A percentile compares a stretch with the other conserved stretches of the same genome.
phyloP scores from a whole-genome alignment of 208 protist species.

The Leishmania aethiopica region DNA sequence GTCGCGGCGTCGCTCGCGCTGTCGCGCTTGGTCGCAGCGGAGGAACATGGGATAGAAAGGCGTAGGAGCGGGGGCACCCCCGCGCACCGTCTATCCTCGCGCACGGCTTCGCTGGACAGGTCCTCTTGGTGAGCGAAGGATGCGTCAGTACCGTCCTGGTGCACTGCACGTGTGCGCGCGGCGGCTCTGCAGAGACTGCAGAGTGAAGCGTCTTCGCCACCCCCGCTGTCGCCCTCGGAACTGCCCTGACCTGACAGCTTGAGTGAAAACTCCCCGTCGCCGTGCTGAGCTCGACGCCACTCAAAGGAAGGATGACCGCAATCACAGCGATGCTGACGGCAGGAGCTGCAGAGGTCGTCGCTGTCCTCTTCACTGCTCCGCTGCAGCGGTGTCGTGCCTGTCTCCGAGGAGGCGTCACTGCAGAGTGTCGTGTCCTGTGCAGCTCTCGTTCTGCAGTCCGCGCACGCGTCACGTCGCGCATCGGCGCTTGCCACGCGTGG shows the following conservation, averaged over 20 bases:
- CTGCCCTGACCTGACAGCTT: background rate
- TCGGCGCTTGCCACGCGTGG: background rate
- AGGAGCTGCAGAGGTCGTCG: slow-evolving; percentile 20
- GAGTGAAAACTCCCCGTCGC: background rate
- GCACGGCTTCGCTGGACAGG: slow-evolving; percentile 8
- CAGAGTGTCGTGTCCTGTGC: slow-evolving; percentile 1
- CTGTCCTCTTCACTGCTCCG: slow-evolving; percentile 3
- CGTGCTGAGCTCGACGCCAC: background rate
- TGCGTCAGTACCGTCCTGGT: background rate
- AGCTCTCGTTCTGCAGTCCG: background rate
- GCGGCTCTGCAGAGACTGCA: slow-evolving; percentile 16
- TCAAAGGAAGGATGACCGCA: background rate
- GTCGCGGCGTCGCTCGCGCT: slow-evolving; percentile 4
- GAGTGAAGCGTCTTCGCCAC: background rate
- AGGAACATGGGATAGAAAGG: background rate
- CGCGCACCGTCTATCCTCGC: background rate
- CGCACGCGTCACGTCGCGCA: background rate
- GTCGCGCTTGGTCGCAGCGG: background rate
- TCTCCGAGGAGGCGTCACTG: slow-evolving; percentile 20
- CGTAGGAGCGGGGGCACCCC: slow-evolving; percentile 24
- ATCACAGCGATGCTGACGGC: background rate
- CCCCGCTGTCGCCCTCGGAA: background rate
- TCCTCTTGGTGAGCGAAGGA: background rate
- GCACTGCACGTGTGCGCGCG: slow-evolving; percentile 1
- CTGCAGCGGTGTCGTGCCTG: slow-evolving; percentile 7